Evolutionary conservation across 805 yeast species (phyloP), one percentile per base, ranked within the genome.

Genomic region (Lipomyces mesembrius): DNA sequence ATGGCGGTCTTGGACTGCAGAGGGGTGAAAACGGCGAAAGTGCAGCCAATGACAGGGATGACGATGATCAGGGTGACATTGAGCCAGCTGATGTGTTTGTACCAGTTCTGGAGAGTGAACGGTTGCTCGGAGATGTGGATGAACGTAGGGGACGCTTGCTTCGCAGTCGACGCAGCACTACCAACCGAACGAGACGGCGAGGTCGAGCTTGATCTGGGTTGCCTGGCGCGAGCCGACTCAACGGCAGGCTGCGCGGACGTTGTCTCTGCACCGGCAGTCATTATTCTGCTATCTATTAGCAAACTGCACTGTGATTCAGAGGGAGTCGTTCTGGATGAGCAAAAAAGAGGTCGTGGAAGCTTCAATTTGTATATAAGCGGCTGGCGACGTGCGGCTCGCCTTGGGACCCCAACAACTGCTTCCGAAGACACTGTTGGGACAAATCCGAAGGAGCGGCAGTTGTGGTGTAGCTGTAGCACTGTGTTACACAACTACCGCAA

Each of bases 31-130:
- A 80, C 77, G 11, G 85, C 83, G 54, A 75, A 76, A 59, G 75
- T 68, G 25, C 84, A 58, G 4, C 88, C 89, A 57, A 76, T 63
- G 17, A 81, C 60, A 0, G 96, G 97, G 29, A 88, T 74, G 32
- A 85, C 70, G 52, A 85, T 79, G 34, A 88, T 85, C 68, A 88
- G 79, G 14, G 83, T 76, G 59, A 87, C 77, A 75, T 90, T 88
- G 71, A 86, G 80, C 96, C 96, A 91, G 77, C 89, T 89, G 69
- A 91, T 81, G 78, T 89, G 91, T 71, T 85, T 78, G 76, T 87
- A 81, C 87, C 92, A 89, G 79, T 90, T 90, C 73, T 83, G 71
- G 69, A 85, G 76, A n/a, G 93, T 89, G 88, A 90, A 87, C 7
- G 92, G 89, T 78, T 88, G 82, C 75, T 90, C 93, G 35, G 89